Percentiles rank a stretch among this genome's conserved stretches.
These are phyloP conservation scores for Ophiostoma novo-ulmi DNA, from an alignment of 2,329 filamentous ascomycete genomes.

Conservation along the genomic window DNA sequence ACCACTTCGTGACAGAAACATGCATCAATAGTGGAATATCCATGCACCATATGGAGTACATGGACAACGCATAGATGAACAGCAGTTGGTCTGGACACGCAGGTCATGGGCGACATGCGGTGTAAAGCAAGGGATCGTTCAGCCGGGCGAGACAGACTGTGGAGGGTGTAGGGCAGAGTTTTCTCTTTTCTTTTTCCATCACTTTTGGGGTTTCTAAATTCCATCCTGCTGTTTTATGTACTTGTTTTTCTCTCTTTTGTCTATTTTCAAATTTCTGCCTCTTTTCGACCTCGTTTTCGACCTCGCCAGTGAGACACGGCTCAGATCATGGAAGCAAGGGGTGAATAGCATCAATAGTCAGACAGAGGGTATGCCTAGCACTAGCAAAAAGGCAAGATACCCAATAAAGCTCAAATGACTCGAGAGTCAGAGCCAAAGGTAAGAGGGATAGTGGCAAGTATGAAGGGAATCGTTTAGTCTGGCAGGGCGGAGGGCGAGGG, in stretches of 20 bases:
- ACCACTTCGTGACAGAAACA: no score
- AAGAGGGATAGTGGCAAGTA: neutral
- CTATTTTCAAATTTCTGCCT: neutral
- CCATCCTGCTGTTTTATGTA: neutral
- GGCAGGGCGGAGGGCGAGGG: conserved; percentile 6
- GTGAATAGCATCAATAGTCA: neutral
- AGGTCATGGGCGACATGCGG: conserved; percentile 42
- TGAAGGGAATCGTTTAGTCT: conserved; percentile 1
- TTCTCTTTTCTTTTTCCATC: conserved; percentile 16
- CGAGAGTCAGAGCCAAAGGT: neutral
- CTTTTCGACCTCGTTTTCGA: neutral
- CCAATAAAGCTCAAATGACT: neutral
- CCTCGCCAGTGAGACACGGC: neutral
- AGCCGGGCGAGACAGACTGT: conserved; percentile 11
- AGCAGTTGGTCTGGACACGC: conserved; percentile 31
- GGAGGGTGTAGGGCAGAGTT: conserved; percentile 16
- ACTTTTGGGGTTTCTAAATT: neutral
- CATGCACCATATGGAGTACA: neutral
- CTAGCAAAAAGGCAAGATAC: neutral
- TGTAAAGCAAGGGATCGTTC: conserved; percentile 11
- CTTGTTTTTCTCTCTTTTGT: neutral
- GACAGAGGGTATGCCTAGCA: neutral
- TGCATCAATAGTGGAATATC: no score
- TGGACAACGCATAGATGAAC: neutral
- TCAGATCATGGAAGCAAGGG: conserved; percentile 1